Conservation (phyloP, 2,329 filamentous ascomycete genomes). For the Leptographium wingfieldii region DNA sequence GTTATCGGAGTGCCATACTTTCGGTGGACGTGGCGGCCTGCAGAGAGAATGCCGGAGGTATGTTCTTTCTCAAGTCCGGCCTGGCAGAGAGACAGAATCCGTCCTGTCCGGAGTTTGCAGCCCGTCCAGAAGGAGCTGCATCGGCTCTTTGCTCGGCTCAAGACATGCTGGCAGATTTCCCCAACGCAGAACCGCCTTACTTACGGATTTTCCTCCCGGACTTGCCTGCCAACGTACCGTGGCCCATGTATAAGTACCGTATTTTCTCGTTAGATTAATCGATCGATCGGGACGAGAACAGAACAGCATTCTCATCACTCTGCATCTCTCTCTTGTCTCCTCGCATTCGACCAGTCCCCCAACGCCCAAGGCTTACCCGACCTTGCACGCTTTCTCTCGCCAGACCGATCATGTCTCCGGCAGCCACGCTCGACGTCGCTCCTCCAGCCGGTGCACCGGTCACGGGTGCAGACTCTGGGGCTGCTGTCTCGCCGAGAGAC, state of each 20-base stretch:
- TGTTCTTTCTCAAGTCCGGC: too few relatives aligned
- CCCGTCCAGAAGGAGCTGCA: not conserved
- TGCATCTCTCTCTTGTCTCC: not conserved
- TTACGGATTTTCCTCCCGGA: not conserved
- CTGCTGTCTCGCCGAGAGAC: not conserved
- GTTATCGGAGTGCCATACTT: too few relatives aligned
- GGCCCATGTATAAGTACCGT: not conserved
- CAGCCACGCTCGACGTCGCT: not conserved
- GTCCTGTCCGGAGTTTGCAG: not conserved
- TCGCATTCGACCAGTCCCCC: not conserved
- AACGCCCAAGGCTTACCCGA: not conserved
- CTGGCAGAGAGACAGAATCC: too few relatives aligned
- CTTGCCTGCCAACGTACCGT: not conserved
- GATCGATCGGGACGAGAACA: too few relatives aligned
- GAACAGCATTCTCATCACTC: too few relatives aligned
- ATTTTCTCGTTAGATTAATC: not conserved
- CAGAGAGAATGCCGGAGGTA: too few relatives aligned
- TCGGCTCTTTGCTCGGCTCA: not conserved
- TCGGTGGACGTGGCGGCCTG: too few relatives aligned
- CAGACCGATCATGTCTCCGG: conserved; percentile 6
- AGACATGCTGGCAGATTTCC: not conserved
- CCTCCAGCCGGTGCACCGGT: not conserved
- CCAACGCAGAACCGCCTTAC: not conserved
- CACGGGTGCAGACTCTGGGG: not conserved
- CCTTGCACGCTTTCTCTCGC: not conserved